These are phyloP conservation scores for Serendipita sp. DNA, from an alignment of 768 basidiomycete genomes.

Conservation along the genomic window DNA sequence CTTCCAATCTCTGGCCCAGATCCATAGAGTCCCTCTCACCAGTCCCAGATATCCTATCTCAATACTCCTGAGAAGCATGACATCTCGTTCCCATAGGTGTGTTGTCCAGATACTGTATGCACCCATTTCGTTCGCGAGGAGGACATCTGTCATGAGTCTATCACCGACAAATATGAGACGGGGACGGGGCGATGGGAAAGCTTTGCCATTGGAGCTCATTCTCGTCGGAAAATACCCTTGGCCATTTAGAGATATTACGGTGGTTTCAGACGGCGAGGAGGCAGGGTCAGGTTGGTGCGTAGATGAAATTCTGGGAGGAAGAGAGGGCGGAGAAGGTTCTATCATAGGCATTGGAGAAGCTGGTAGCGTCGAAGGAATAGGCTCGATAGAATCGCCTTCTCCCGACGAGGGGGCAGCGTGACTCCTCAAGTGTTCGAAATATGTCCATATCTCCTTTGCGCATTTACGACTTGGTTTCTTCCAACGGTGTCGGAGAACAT, in stretches of 20 bases:
- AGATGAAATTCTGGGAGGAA: conserved; percentile 11
- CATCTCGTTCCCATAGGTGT: conserved; percentile 14
- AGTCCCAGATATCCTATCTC: neutral
- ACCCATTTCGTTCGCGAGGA: conserved; percentile 71
- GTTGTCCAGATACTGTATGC: conserved; percentile 13
- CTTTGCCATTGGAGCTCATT: neutral
- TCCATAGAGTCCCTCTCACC: neutral
- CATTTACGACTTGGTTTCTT: conserved; percentile 74
- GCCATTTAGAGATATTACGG: conserved; percentile 25
- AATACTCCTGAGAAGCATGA: conserved; percentile 9
- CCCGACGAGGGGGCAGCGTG: neutral
- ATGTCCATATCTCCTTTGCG: conserved; percentile 46
- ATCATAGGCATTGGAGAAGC: neutral
- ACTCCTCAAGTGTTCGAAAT: conserved; percentile 34
- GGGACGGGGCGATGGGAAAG: neutral
- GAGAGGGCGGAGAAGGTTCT: neutral
- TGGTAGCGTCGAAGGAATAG: neutral
- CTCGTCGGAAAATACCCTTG: neutral
- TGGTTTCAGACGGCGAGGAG: conserved; percentile 32
- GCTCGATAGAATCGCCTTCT: neutral
- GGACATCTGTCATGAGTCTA: conserved; percentile 78
- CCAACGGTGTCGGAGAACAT: conserved; percentile 60
- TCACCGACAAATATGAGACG: conserved; percentile 70
- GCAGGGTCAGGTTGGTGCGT: conserved; percentile 23
- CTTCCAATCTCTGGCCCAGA: neutral